These are phyloP conservation scores for Phytophthora hybrid DNA, from an alignment of 352 stramenopile genomes.

Conservation along the genomic window DNA sequence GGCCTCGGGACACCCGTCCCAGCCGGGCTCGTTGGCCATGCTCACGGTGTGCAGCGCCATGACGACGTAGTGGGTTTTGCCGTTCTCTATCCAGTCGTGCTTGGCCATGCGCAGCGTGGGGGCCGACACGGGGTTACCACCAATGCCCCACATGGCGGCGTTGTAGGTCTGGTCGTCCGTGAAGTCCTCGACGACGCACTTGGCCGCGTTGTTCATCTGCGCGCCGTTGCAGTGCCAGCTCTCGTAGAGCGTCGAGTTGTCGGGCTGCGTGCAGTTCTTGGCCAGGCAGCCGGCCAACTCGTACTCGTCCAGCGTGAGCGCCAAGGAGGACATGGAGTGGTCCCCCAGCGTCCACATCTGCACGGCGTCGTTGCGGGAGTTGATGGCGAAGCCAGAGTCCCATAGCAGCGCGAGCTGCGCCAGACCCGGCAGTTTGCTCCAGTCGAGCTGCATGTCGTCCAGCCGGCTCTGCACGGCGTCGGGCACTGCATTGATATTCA, in stretches of 20 bases:
- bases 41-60: slow-evolving; percentile 34
- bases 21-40: slow-evolving; percentile 36
- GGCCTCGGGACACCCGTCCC: slow-evolving; percentile 16
- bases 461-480: slow-evolving; percentile 17
- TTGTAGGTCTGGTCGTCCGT: slow-evolving; percentile 11
- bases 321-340: slow-evolving; percentile 38
- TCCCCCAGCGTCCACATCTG: slow-evolving; percentile 32
- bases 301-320: slow-evolving; percentile 36
- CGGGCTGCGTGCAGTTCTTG: slow-evolving; percentile 38
- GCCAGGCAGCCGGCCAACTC: slow-evolving; percentile 16
- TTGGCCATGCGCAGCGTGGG: slow-evolving; percentile 19
- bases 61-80: slow-evolving; percentile 20
- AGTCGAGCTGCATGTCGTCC: slow-evolving; percentile 20
- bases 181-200: slow-evolving; percentile 43
- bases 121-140: slow-evolving; percentile 15
- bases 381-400: slow-evolving; percentile 44
- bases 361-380: slow-evolving; percentile 5
- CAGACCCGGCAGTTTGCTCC: slow-evolving; percentile 28
- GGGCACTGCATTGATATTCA: slow-evolving; percentile 20
- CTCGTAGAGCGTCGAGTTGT: slow-evolving; percentile 12
- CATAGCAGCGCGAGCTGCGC: slow-evolving; percentile 46
- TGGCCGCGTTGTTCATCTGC: slow-evolving; percentile 44
- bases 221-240: slow-evolving; percentile 39
- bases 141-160: slow-evolving; percentile 38
- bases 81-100: slow-evolving; percentile 29